Percentiles rank a stretch among this genome's conserved stretches.
Conservation (phyloP, 176 grass and related monocot genomes). For the Zea mays region Zm-B73-REFERENCE-NAM-5.0 NC_050099.1:48129501-48130000, state of each 20-base stretch:
- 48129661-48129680: conserved; percentile 51
- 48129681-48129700: conserved; percentile 36
- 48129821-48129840: conserved; percentile 73
- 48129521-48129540: background rate
- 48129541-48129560: conserved; percentile 21
- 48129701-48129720: conserved; percentile 70
- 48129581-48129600: background rate
- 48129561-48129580: background rate
- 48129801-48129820: conserved; percentile 76
- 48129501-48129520: background rate
- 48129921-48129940: conserved; percentile 53
- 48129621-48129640: conserved; percentile 66
- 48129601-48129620: background rate
- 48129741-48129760: conserved; percentile 87
- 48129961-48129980: conserved; percentile 37
- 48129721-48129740: conserved; percentile 77
- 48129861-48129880: conserved; percentile 52
- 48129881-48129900: conserved; percentile 56
- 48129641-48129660: conserved; percentile 47
- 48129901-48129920: conserved; percentile 67
- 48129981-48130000: conserved; percentile 71
- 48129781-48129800: conserved; percentile 79
- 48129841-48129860: conserved; percentile 54
- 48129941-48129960: conserved; percentile 27
- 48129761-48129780: conserved; percentile 69